A percentile compares a stretch with the other conserved stretches of the same genome.
These are phyloP conservation scores for Onygena corvina DNA, from an alignment of 2,329 filamentous ascomycete genomes.

Conservation along the genomic window DNA sequence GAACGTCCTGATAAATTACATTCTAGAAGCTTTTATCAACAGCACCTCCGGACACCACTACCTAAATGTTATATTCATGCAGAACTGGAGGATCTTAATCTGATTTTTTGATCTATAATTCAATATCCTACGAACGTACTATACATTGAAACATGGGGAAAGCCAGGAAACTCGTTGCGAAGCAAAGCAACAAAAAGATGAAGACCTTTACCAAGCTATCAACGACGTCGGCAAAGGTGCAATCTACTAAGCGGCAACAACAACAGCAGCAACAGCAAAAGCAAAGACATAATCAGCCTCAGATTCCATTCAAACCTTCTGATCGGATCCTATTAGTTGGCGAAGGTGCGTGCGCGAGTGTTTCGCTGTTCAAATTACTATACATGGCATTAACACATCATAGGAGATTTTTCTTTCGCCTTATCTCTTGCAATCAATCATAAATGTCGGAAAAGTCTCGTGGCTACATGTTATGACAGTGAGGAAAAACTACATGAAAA, in stretches of 20 bases:
- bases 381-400: conserved; percentile 2
- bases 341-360: conserved; percentile 29
- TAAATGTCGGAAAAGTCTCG: conserved; percentile 27
- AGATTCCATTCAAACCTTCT: conserved; percentile 30
- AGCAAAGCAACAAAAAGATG: conserved; percentile 21
- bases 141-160: conserved; percentile 18
- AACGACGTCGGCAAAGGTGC: conserved; percentile 11
- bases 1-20: no score
- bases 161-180: conserved; percentile 17
- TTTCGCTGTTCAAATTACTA: background rate
- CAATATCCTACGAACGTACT: background rate
- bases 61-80: no score
- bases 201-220: conserved; percentile 21
- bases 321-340: conserved; percentile 36
- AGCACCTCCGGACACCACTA: no score
- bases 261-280: conserved; percentile 15
- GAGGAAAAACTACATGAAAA: conserved; percentile 48
- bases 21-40: no score
- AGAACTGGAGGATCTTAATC: background rate
- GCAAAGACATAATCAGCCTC: conserved; percentile 23
- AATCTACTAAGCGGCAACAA: conserved; percentile 1
- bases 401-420: conserved; percentile 40
- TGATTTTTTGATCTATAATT: background rate
- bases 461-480: conserved; percentile 37
- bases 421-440: conserved; percentile 33